These are phyloP conservation scores for Psidium guajava DNA, from an alignment of 345 rosid species.

Conservation along the genomic window DNA sequence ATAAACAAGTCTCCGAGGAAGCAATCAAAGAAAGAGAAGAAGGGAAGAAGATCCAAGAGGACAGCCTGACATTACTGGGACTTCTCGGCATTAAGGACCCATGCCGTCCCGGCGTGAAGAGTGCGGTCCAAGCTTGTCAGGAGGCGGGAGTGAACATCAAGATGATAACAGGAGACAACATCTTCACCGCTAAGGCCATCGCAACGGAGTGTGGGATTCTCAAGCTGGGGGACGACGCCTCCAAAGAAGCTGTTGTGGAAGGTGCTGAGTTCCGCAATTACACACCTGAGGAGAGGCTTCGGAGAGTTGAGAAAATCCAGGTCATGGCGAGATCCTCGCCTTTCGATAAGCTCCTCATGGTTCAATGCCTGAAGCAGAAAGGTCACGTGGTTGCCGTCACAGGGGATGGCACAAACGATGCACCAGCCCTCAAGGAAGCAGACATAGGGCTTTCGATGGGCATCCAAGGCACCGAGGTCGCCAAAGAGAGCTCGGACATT, in stretches of 20 bases:
- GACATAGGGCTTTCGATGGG: constrained; percentile 78
- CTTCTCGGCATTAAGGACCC: constrained; percentile 71
- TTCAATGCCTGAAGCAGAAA: constrained; percentile 53
- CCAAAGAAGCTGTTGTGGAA: constrained; percentile 34
- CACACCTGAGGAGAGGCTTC: constrained; percentile 24
- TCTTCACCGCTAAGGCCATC: constrained; percentile 69
- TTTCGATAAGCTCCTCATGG: constrained; percentile 66
- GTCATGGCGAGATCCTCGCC: constrained; percentile 89
- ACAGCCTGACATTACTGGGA: constrained; percentile 36
- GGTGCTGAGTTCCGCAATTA: constrained; percentile 49
- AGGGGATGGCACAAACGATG: constrained; percentile 70
- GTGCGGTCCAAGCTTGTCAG: constrained; percentile 54
- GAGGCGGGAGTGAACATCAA: constrained; percentile 57
- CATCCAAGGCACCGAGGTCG: constrained; percentile 68
- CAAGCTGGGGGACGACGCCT: constrained; percentile 16
- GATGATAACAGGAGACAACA: constrained; percentile 78
- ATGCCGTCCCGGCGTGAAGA: constrained; percentile 48
- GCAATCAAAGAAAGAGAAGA: background rate
- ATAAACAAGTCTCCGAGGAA: constrained; percentile 17
- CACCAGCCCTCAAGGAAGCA: constrained; percentile 69
- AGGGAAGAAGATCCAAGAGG: constrained; percentile 26
- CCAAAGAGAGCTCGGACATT: constrained; percentile 76
- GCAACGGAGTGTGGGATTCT: constrained; percentile 68
- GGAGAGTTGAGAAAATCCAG: constrained; percentile 38
- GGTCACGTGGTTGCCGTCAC: constrained; percentile 78